Conservation (phyloP, 2,329 filamentous ascomycete genomes). For the Colletotrichum tropicicola region DNA sequence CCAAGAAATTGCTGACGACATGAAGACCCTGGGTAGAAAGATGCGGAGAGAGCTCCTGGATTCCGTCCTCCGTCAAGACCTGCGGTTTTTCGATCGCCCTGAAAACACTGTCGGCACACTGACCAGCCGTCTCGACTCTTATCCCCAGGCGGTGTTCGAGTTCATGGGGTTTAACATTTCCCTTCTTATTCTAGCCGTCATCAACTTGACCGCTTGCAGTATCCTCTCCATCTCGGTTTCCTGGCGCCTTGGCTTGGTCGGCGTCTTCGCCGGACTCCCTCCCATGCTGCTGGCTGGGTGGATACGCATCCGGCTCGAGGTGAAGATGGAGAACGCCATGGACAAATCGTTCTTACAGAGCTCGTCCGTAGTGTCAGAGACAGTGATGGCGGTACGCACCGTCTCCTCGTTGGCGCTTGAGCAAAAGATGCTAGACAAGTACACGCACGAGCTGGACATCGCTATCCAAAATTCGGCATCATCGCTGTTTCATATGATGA, state of each 20-base stretch:
- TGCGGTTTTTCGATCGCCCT: slow-evolving; percentile 47
- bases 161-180: slow-evolving; percentile 53
- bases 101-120: slow-evolving; percentile 45
- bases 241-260: slow-evolving; percentile 56
- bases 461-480: neutral
- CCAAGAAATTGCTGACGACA: neutral
- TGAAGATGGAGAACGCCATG: slow-evolving; percentile 45
- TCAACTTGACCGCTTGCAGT: slow-evolving; percentile 49
- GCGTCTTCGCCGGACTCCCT: slow-evolving; percentile 51
- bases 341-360: slow-evolving; percentile 47
- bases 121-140: slow-evolving; percentile 39
- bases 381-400: slow-evolving; percentile 54
- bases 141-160: slow-evolving; percentile 52
- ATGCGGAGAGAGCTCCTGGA: slow-evolving; percentile 38
- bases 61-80: slow-evolving; percentile 46
- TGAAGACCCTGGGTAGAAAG: slow-evolving; percentile 30
- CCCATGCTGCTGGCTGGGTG: slow-evolving; percentile 51
- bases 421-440: slow-evolving; percentile 32
- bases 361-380: slow-evolving; percentile 55
- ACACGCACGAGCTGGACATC: slow-evolving; percentile 41
- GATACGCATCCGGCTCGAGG: slow-evolving; percentile 51
- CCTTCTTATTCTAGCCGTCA: slow-evolving; percentile 49
- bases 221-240: slow-evolving; percentile 50
- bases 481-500: slow-evolving; percentile 3
- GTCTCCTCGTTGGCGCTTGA: slow-evolving; percentile 51